Base-by-base conservation (phyloP, 179 eudicot species). In the Beta corolliflora region DNA sequence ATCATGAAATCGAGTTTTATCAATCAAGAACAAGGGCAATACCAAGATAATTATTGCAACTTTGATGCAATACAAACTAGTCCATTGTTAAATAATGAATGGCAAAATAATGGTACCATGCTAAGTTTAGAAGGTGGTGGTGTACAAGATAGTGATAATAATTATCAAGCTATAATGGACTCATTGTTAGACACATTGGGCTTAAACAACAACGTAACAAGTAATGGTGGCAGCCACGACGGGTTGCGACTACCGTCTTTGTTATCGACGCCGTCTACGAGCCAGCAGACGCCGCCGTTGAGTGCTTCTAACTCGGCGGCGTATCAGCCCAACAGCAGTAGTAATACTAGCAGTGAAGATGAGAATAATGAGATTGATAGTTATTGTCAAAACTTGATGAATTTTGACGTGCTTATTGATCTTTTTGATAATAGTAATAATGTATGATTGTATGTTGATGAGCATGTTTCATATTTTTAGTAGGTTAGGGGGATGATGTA, bases 361-460 rank as follows among this genome's bases (percentile, higher is more conserved):
- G 97, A 93, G 82, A 93, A 86, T 41, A 97, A 95, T 80, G 97
- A 93, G 82, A 93, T 87, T 46, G 98, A 95, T 80, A 82, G 97
- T 85, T 93, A 91, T 70, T 89, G 92, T 84, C 86, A 85, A 48
- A 82, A 86, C 55, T 78, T 81, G 85, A 78, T 92, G 83, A 80
- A 90, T 80, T 92, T 86, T 77, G 94, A 93, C 50, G 87, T 91
- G 16, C 91, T 91, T 69, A 3, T 79, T 66, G 89, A 92, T 73
- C 58, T 91, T 74, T 84, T 89, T 83, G 92, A 89, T 89, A 15
- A 73, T 73, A 73, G 25, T 31, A 31, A 31, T 36, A 36, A 36
- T 36, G 41, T 36, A 36, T 36, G 41, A 36, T 31, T 73, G n/a
- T 73, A 14, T 53, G 56, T 53, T 50, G 25, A 8, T 16, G 3